Evolutionary conservation across 306 rosid genomes (phyloP).

Genomic region (Lupinus albus): DNA sequence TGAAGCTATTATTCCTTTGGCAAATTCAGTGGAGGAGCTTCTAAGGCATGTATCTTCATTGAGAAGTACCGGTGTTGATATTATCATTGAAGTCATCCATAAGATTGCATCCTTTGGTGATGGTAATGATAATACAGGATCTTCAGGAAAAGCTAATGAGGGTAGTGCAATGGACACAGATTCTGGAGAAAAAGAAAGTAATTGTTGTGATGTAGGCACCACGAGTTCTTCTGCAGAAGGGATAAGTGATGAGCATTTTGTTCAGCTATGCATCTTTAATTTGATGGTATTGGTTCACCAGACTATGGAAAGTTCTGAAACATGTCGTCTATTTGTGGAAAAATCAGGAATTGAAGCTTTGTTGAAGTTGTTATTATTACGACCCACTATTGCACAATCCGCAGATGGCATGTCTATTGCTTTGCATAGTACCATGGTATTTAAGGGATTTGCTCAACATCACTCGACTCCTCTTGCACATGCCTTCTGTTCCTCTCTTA

Average conservation of each 20-base stretch:
- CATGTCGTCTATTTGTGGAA: conserved; percentile 92
- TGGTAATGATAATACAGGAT: conserved; percentile 43
- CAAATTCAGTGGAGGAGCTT: conserved; percentile 96
- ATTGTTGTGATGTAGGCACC: conserved; percentile 51
- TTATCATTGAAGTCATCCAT: conserved; percentile 75
- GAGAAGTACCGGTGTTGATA: conserved; percentile 87
- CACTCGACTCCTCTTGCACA: conserved; percentile 84
- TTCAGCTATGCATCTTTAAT: conserved; percentile 80
- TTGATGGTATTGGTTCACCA: conserved; percentile 92
- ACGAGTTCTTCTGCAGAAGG: conserved; percentile 67
- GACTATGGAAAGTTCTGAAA: conserved; percentile 95
- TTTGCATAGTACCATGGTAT: conserved; percentile 94
- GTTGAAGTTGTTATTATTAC: conserved; percentile 73
- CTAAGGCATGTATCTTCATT: conserved; percentile 86
- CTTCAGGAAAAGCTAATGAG: conserved; percentile 65
- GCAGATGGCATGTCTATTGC: conserved; percentile 97
- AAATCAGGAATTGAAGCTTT: conserved; percentile 88
- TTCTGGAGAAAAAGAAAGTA: conserved; percentile 67
- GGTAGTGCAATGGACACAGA: conserved; percentile 86
- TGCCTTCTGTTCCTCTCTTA: conserved; percentile 84
- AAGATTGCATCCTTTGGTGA: conserved; percentile 73
- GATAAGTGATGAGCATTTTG: conserved; percentile 67
- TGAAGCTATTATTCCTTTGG: conserved; percentile 90
- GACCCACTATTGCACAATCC: conserved; percentile 80
- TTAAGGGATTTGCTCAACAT: conserved; percentile 91